phyloP scores from a whole-genome alignment of 495 filamentous ascomycete genomes.

The Aspergillus avenaceus region DNA sequence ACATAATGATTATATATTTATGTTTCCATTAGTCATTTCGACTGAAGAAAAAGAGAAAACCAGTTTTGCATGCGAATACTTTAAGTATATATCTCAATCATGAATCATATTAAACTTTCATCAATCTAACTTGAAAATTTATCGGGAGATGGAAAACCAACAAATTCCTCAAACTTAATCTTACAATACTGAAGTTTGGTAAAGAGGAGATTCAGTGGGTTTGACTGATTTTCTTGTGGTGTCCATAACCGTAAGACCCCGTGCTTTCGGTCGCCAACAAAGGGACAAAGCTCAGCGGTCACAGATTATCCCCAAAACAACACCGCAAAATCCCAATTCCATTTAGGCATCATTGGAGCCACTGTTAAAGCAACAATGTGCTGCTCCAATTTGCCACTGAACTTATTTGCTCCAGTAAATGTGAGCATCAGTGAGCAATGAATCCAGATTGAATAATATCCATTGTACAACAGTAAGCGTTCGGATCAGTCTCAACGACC shows the following conservation, averaged over 20 bases:
- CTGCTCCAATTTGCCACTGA: constrained; percentile 11
- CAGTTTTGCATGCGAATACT: no score
- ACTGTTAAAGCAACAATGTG: constrained; percentile 21
- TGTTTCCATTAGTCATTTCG: no score
- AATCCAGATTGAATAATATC: constrained; percentile 13
- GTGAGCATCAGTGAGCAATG: constrained; percentile 15
- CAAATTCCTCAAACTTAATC: background rate
- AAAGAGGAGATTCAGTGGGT: background rate
- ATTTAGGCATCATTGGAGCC: constrained; percentile 1
- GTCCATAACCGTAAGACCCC: background rate
- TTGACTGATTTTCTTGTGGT: background rate
- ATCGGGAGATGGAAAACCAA: no score
- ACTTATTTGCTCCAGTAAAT: constrained; percentile 9
- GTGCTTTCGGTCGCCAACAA: constrained; percentile 1
- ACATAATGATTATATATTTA: no score
- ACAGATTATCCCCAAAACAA: background rate
- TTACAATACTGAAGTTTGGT: no score
- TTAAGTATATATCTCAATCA: no score
- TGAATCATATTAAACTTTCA: no score
- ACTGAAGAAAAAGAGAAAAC: no score
- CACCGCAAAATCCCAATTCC: background rate
- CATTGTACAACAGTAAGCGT: constrained; percentile 19
- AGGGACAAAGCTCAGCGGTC: background rate
- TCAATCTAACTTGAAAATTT: no score
- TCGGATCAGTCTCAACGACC: constrained; percentile 3